phyloP scores from a whole-genome alignment of 1,139 yeast species.

The Suhomyces chickasaworum region DNA sequence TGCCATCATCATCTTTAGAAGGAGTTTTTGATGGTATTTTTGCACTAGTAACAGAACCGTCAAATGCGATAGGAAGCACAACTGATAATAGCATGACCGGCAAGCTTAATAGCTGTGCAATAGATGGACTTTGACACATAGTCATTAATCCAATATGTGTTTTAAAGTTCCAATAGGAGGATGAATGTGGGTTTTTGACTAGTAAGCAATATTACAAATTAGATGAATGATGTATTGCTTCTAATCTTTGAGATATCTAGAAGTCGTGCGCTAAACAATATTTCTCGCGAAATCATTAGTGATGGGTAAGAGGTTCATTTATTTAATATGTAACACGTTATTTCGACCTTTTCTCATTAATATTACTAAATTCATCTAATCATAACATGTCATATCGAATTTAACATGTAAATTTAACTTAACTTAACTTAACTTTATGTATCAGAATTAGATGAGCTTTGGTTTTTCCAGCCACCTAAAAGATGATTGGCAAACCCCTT shows the following conservation, averaged over 20 bases:
- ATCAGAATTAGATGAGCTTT: conserved; percentile 4
- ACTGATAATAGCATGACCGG: conserved; percentile 14
- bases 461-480: conserved; percentile 34
- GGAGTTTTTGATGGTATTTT: conserved; percentile 8
- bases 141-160: neutral
- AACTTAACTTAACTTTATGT: neutral
- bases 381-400: conserved; percentile 1
- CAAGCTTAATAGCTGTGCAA: conserved; percentile 13
- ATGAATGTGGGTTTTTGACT: neutral
- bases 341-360: conserved; percentile 1
- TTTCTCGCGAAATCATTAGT: neutral
- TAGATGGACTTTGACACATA: conserved; percentile 12
- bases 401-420: no score
- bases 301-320: neutral
- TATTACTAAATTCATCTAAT: neutral
- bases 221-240: neutral
- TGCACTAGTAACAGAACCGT: neutral
- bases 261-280: neutral
- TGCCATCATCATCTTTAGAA: conserved; percentile 16
- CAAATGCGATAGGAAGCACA: conserved; percentile 14
- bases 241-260: neutral
- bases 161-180: neutral
- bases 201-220: neutral
- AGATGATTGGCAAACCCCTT: conserved; percentile 43
- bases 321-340: conserved; percentile 7